Evolutionary conservation across 331 rosid species (phyloP).

Genomic region (Pyracantha coccinea): DNA sequence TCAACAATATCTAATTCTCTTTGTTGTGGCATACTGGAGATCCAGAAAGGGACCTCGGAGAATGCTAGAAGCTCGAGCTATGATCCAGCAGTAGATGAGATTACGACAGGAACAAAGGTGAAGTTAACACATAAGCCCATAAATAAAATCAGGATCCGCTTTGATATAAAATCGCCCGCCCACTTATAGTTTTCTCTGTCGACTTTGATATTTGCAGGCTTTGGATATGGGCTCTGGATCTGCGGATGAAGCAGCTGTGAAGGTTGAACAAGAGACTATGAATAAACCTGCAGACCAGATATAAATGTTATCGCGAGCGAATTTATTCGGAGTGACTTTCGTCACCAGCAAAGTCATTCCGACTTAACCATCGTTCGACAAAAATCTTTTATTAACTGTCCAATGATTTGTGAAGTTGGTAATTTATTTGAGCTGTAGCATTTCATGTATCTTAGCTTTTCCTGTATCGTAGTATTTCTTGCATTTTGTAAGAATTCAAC

Average conservation of each 20-base stretch:
- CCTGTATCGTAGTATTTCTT: conserved; percentile 6
- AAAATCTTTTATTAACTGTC: not conserved
- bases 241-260: conserved; percentile 43
- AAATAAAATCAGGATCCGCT: not conserved
- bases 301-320: not conserved
- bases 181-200: not conserved
- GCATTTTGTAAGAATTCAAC: not conserved
- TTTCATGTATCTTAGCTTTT: not conserved
- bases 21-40: conserved; percentile 25
- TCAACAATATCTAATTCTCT: conserved; percentile 2
- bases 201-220: conserved; percentile 41
- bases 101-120: conserved; percentile 46
- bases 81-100: conserved; percentile 48
- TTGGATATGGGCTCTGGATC: conserved; percentile 45
- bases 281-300: conserved; percentile 47
- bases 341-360: not conserved
- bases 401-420: conserved; percentile 8
- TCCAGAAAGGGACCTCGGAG: conserved; percentile 54
- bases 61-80: conserved; percentile 25
- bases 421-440: conserved; percentile 11
- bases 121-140: conserved; percentile 15
- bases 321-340: not conserved
- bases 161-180: not conserved
- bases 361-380: not conserved
- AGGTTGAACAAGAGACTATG: conserved; percentile 43